A percentile compares a stretch with the other conserved stretches of the same genome.
Conservation (phyloP, 2,329 filamentous ascomycete species). For the Aspergillus sojae region DNA sequence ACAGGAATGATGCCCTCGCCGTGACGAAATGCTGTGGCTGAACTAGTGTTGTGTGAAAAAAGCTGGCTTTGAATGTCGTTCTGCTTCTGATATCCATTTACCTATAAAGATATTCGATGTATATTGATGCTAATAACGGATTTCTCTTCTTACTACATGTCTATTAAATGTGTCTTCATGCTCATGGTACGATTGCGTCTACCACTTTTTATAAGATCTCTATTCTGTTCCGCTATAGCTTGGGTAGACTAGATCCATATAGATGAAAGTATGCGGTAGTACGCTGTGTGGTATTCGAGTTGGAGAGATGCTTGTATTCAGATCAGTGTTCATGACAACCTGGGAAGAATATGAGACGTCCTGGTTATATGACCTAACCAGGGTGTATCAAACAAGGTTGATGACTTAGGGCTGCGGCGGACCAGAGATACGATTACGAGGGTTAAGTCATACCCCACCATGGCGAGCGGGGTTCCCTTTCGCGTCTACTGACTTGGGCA, state of each 20-base stretch:
- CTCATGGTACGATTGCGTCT: no score
- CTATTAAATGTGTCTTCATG: no score
- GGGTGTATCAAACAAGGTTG: no score
- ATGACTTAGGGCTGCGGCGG: not conserved
- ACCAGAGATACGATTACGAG: not conserved
- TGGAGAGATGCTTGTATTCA: not conserved
- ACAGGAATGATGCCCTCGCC: constrained; percentile 25
- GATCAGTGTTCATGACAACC: not conserved
- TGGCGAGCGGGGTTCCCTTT: constrained; percentile 10
- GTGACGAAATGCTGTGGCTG: constrained; percentile 31
- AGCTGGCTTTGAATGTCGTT: not conserved
- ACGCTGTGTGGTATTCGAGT: no score
- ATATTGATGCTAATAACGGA: not conserved
- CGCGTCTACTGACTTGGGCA: not conserved
- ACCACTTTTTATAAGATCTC: no score
- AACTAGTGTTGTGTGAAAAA: not conserved
- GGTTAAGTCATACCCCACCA: constrained; percentile 4
- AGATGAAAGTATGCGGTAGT: no score
- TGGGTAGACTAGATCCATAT: not conserved
- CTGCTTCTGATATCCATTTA: not conserved
- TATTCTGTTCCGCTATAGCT: not conserved
- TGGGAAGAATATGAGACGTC: not conserved
- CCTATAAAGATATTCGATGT: not conserved
- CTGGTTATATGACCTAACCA: not conserved
- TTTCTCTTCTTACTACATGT: not conserved